Conservation (phyloP, 2,329 filamentous ascomycete species). For the Bipolaris oryzae region DNA sequence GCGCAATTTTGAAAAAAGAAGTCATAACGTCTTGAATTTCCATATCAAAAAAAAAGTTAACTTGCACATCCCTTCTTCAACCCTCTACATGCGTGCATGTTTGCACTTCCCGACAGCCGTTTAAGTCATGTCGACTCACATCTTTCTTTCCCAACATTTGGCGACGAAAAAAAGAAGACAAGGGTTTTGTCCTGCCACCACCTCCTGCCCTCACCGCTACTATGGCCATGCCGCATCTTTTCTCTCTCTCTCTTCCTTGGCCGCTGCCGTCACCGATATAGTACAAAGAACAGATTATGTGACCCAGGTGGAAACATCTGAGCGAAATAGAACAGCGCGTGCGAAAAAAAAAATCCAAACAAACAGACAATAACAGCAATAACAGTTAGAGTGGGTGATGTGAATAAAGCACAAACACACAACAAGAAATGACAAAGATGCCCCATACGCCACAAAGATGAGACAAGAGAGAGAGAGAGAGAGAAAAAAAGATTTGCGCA, state of each 20-base stretch:
- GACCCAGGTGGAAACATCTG: slow-evolving; percentile 4
- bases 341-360: not conserved
- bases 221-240: not conserved
- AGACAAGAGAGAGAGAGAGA: not conserved
- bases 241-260: not conserved
- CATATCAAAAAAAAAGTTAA: slow-evolving; percentile 19
- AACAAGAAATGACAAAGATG: not conserved
- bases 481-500: slow-evolving; percentile 2
- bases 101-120: slow-evolving; percentile 3
- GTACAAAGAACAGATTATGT: slow-evolving; percentile 40
- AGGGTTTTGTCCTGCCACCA: too few relatives aligned
- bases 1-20: slow-evolving; percentile 14
- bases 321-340: not conserved
- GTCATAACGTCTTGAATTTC: slow-evolving; percentile 44
- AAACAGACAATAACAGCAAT: not conserved
- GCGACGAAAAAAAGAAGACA: slow-evolving; percentile 1
- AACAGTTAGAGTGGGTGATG: not conserved
- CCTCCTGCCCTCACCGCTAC: not conserved
- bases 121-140: not conserved
- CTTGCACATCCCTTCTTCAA: not conserved
- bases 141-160: not conserved
- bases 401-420: not conserved
- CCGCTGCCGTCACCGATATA: slow-evolving; percentile 23
- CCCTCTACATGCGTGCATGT: slow-evolving; percentile 2
- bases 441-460: slow-evolving; percentile 5